These are phyloP conservation scores for Hortaea sp. DNA, from an alignment of 2,329 filamentous ascomycete species.

Conservation along the genomic window DNA sequence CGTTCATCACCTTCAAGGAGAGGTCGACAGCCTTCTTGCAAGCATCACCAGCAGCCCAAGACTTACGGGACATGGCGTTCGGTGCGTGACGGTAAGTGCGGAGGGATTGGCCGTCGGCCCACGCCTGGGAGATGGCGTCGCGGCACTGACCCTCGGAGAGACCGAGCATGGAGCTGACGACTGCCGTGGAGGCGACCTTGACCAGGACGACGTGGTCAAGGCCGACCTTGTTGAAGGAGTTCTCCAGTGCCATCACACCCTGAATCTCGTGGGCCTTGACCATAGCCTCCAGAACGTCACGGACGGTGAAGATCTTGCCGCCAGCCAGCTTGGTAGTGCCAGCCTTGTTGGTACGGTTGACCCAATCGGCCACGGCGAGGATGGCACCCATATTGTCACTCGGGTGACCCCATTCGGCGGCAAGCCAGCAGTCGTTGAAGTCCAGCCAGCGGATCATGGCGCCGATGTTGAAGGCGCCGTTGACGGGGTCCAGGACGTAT, in stretches of 20 bases:
- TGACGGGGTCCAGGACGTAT: slow-evolving; percentile 90
- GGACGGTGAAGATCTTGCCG: slow-evolving; percentile 75
- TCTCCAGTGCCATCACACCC: slow-evolving; percentile 90
- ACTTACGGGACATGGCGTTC: slow-evolving; percentile 99
- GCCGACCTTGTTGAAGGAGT: slow-evolving; percentile 98
- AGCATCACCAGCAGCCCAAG: slow-evolving; percentile 95
- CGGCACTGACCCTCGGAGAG: slow-evolving; percentile 83
- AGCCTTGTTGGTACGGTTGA: slow-evolving; percentile 85
- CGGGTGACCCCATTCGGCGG: slow-evolving; percentile 96
- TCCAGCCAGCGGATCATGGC: slow-evolving; percentile 98
- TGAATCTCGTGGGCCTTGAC: slow-evolving; percentile 98
- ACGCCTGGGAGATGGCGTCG: slow-evolving; percentile 92
- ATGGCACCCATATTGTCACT: slow-evolving; percentile 98
- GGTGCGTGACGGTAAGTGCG: slow-evolving; percentile 95
- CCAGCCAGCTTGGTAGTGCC: slow-evolving; percentile 57
- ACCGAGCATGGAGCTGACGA: slow-evolving; percentile 91
- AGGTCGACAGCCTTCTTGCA: slow-evolving; percentile 97
- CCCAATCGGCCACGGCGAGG: slow-evolving; percentile 92
- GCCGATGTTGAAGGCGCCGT: slow-evolving; percentile 96
- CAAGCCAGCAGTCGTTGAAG: slow-evolving; percentile 99
- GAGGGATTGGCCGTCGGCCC: slow-evolving; percentile 91
- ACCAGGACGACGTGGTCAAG: slow-evolving; percentile 96
- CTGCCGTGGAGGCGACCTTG: slow-evolving; percentile 91
- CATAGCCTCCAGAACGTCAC: slow-evolving; percentile 87
- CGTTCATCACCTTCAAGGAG: slow-evolving; percentile 93